Evolutionary conservation across 164 flowering plant genomes (phyloP).

Genomic region (Vitis labrusca): DNA sequence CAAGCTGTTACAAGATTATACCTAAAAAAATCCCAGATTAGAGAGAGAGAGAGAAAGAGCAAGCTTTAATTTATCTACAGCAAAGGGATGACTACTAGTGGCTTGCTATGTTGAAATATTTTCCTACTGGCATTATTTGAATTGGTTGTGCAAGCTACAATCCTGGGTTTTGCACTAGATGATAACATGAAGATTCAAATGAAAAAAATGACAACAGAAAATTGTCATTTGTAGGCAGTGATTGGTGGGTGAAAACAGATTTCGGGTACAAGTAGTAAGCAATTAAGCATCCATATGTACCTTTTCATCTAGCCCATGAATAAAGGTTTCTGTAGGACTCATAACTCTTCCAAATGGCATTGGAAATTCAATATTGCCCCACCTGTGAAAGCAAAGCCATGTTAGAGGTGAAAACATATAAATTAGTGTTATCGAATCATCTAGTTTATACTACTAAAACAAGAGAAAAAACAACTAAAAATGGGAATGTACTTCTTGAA

Average conservation of each 20-base stretch:
- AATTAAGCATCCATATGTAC: conserved; percentile 27
- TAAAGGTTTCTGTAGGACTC: conserved; percentile 82
- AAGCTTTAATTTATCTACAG: no score
- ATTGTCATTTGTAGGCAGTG: no score
- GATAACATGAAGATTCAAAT: no score
- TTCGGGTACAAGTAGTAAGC: not conserved
- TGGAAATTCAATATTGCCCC: conserved; percentile 89
- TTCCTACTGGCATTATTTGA: no score
- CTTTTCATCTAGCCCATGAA: conserved; percentile 92
- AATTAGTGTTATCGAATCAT: not conserved
- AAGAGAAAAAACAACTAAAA: not conserved
- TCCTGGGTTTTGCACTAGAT: no score
- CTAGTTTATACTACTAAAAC: not conserved
- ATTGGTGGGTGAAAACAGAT: conserved; percentile 2
- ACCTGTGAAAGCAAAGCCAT: conserved; percentile 39
- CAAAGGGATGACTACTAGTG: no score
- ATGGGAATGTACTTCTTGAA: conserved; percentile 74
- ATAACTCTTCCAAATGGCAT: conserved; percentile 92
- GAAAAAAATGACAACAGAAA: no score
- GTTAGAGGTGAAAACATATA: conserved; percentile 1
- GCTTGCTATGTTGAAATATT: no score
- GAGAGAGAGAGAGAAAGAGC: no score
- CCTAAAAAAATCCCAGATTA: no score
- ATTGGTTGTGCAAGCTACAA: no score
- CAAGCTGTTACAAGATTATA: no score